Evolutionary conservation across 2,329 filamentous ascomycete genomes (phyloP).

Genomic region (Fusarium transvaalense): DNA sequence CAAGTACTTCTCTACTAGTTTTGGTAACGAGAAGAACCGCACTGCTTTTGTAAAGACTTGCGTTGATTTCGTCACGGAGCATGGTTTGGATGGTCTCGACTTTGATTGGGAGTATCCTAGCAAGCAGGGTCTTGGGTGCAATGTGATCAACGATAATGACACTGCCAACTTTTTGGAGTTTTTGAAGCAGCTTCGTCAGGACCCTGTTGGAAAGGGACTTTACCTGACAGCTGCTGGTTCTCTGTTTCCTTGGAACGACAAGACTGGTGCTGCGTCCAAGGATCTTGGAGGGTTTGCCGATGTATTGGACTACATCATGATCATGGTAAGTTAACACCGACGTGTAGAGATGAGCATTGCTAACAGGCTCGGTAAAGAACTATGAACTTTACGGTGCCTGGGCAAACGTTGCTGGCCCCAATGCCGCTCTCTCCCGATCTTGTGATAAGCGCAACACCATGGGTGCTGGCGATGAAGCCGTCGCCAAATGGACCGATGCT

Average conservation of each 20-base stretch:
- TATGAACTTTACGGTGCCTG: slow-evolving; percentile 42
- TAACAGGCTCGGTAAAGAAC: background rate
- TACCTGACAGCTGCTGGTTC: slow-evolving; percentile 39
- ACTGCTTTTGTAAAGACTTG: slow-evolving; percentile 30
- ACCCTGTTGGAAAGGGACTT: slow-evolving; percentile 28
- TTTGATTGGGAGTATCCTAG: slow-evolving; percentile 46
- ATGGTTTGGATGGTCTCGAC: slow-evolving; percentile 35
- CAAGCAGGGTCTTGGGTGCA: slow-evolving; percentile 42
- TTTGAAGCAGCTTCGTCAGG: slow-evolving; percentile 33
- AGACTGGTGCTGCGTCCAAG: slow-evolving; percentile 17
- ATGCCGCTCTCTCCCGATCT: slow-evolving; percentile 15
- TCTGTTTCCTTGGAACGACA: slow-evolving; percentile 39
- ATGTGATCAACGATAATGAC: slow-evolving; percentile 37
- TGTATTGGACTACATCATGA: slow-evolving; percentile 41
- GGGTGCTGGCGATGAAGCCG: slow-evolving; percentile 24
- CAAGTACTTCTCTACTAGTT: slow-evolving; percentile 30
- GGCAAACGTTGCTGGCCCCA: slow-evolving; percentile 34
- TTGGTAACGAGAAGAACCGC: slow-evolving; percentile 37
- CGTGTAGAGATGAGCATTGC: background rate
- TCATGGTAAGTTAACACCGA: slow-evolving; percentile 25
- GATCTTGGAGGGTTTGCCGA: slow-evolving; percentile 33
- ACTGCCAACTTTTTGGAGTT: slow-evolving; percentile 40
- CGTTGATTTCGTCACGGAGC: slow-evolving; percentile 30
- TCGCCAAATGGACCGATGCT: slow-evolving; percentile 29
- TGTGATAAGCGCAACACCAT: slow-evolving; percentile 40